Percentiles rank a stretch among this genome's conserved stretches.
Conservation (phyloP, 2,329 filamentous ascomycete genomes). For the Colletotrichum higginsianum region DNA sequence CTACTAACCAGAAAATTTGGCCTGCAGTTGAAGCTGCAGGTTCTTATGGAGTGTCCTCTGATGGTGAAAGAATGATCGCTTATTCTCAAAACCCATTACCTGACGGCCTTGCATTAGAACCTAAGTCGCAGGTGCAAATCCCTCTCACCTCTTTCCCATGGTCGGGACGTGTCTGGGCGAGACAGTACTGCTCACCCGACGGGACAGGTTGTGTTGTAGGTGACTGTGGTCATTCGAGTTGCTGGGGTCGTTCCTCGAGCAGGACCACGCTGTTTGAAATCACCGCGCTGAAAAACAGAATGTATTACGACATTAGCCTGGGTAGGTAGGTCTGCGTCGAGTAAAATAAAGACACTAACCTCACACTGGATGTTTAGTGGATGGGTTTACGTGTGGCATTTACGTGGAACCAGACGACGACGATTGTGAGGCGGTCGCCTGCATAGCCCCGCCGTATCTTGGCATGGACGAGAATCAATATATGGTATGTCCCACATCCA, state of each 20-base stretch:
- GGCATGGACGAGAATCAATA: not conserved
- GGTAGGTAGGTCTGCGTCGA: not conserved
- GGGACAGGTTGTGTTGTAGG: not conserved
- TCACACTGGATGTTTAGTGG: not conserved
- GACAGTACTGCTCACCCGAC: not conserved
- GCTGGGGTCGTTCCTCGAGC: not conserved
- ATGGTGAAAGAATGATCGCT: not conserved
- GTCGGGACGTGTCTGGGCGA: not conserved
- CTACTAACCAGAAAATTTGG: not conserved
- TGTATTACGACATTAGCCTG: constrained; percentile 3
- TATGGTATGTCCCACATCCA: constrained; percentile 1
- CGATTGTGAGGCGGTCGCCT: not conserved
- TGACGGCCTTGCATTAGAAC: not conserved
- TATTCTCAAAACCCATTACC: not conserved
- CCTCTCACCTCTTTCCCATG: not conserved
- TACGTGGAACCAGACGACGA: not conserved
- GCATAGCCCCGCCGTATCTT: not conserved
- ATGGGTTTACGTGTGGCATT: not conserved
- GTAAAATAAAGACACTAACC: not conserved
- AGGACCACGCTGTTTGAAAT: constrained; percentile 1
- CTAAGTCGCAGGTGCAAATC: not conserved
- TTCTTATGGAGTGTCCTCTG: not conserved
- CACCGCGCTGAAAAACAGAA: not conserved
- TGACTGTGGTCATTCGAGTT: not conserved
- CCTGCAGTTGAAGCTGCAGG: not conserved